Percentiles rank a stretch among this genome's conserved stretches.
These are phyloP conservation scores for Ceratocystis eucalypticola DNA, from an alignment of 2,329 filamentous ascomycete genomes.

Conservation along the genomic window DNA sequence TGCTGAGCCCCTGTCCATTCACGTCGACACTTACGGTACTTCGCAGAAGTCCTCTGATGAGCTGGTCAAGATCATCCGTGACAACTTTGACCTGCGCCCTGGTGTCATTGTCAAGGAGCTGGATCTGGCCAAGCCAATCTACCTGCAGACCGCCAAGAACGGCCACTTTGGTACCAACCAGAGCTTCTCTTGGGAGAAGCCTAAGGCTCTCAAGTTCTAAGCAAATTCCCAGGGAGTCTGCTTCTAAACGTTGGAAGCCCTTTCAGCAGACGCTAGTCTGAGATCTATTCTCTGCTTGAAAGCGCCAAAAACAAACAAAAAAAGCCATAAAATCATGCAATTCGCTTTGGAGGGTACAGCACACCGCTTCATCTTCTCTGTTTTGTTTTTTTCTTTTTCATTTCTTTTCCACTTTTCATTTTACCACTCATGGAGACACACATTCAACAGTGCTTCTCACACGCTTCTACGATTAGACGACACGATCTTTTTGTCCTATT, in stretches of 20 bases:
- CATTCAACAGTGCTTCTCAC: slow-evolving; percentile 31
- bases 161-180: slow-evolving; percentile 98
- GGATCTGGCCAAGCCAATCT: slow-evolving; percentile 89
- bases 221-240: slow-evolving; percentile 20
- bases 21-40: slow-evolving; percentile 95
- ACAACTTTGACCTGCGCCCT: slow-evolving; percentile 95
- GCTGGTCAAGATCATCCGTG: slow-evolving; percentile 83
- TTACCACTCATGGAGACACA: slow-evolving; percentile 24
- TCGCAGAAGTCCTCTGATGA: slow-evolving; percentile 79
- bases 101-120: slow-evolving; percentile 98
- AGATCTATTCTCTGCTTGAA: neutral
- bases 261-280: neutral
- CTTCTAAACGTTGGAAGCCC: neutral
- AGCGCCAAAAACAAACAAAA: slow-evolving; percentile 11
- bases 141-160: slow-evolving; percentile 98
- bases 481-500: slow-evolving; percentile 29
- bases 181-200: slow-evolving; percentile 95
- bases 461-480: slow-evolving; percentile 26
- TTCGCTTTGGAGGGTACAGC: slow-evolving; percentile 18
- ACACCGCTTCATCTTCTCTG: slow-evolving; percentile 20
- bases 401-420: slow-evolving; percentile 16
- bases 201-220: slow-evolving; percentile 88
- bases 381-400: slow-evolving; percentile 18
- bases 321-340: slow-evolving; percentile 8
- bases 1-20: slow-evolving; percentile 92